Base-by-base conservation (phyloP, 306 rosid genomes). In the Fragaria iinumae region DNA sequence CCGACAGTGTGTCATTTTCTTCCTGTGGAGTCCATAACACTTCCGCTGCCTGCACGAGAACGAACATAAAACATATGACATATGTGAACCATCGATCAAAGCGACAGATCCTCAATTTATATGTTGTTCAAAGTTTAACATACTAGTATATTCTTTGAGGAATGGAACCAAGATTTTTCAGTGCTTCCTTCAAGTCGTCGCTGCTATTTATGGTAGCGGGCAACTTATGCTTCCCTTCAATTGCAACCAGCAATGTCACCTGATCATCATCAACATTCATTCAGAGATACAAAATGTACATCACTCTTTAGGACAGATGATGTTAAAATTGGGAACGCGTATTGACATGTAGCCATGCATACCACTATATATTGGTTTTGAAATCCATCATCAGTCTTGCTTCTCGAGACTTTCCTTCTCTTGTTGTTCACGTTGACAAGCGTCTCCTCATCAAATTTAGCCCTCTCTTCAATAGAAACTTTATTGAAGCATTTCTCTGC, bases 11-110 rank as follows among this genome's bases (percentile, higher is more conserved):
- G 89, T 89, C 98, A 23, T 86, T 88, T 73, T 95, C 99, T 84
- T 95, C 89, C 83, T 95, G 99, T 3, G 99, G 99, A 38, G 99
- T 95, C 99, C 99, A 92, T 77, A 95, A 77, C 75, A 92, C 99
- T 89, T 95, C 97, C 73, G 89, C 99, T 7, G 99, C 99, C 99
- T 95, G 88, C 81, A 78, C 43, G 25, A 73, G 43, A 63, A 9
- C 56, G 20, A 27, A n/a, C 29, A 48, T 5, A 53, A 53, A 4
- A 50, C 21, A 16, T 27, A 27, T 16, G 32, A 50, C 21, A 16
- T 27, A 27, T 16, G 32, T 55, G 70, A 50, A 53, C 43, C 71
- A 43, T 25, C 10, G 45, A 77, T 45, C 3, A 27, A 27, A 34
- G n/a, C 21, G 74, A 20, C 11, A 77, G 36, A 43, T n/a, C 49